Evolutionary conservation across 176 grass and related monocot genomes (phyloP), one percentile per base, ranked within the genome.

Genomic region (Avena atlantica): DNA sequence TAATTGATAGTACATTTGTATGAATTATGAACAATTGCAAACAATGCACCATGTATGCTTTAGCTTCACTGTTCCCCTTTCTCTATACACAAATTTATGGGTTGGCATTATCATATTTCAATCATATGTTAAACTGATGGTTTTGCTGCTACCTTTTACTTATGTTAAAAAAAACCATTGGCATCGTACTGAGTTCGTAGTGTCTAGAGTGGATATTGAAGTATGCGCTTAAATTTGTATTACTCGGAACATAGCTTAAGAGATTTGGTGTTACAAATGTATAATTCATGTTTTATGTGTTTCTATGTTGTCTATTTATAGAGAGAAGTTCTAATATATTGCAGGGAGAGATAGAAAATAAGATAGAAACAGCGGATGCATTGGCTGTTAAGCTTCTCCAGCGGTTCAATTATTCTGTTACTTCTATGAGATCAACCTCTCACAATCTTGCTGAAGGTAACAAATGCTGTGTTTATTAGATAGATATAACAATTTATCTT

Each of bases 321-420:
- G 19, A 49, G 17, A 12, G 17, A 16, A 81, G 14, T 14, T 76
- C 40, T 68, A 29, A 76, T 16, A 44, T 85, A n/a, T 12, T 87
- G 73, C 86, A 94, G 94, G 93, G 90, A 87, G 94, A 94, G 78
- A 70, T 93, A 69, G 97, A 96, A 88, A 98, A 91, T 87, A 96
- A 96, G 85, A 98, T 96, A 78, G 90, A 94, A 83, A 98, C 92
- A 12, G 89, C 94, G 52, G 94, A 98, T 87, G 92, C 97, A 23
- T 89, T 98, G 85, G 89, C 92, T 50, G 68, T 85, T 80, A 98
- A 96, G 82, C 92, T 98, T 96, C 94, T 94, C 57, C 87, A 94
- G 81, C 61, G 92, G 15, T 98, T 94, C 75, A 98, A 86, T 55
- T 94, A 96, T 72, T 96, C 92, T 4, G 85, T 94, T 87, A n/a